Base-by-base conservation (phyloP, 176 grass and related monocot species). In the Oryza glaberrima region DNA sequence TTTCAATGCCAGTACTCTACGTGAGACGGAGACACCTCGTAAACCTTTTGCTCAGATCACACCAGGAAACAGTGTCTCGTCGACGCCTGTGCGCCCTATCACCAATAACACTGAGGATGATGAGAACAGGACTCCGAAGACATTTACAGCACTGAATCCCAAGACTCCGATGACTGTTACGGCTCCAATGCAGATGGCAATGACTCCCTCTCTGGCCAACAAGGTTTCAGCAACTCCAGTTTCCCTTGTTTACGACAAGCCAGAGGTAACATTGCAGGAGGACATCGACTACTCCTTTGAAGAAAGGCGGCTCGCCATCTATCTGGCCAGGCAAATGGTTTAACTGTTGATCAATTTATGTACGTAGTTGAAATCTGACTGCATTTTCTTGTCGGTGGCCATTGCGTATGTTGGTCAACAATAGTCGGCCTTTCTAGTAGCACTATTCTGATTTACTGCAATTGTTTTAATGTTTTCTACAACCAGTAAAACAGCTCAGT, bases 211-310 rank as follows among this genome's bases (percentile, higher is more conserved):
- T 70, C 48, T 70, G 72, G 81, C 65, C 72, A 72, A 51, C 61
- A 83, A 87, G 79, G 84, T 81, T 65, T 35, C 81, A 45, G 70
- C 75, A 0, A 54, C 76, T 77, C 81, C 80, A 19, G 77, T 32
- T 0, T 88, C 84, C 82, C 79, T 90, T 65, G 71, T 88, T 16
- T 79, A 85, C 30, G 89, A 88, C 49, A 82, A 86, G 11, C 66
- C 47, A 13, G 85, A 54, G 70, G 10, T 22, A 30, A 23, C 56
- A 58, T 44, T 87, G 56, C 75, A 47, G 7, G 85, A 78, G 76
- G 91, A 82, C 79, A 77, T 82, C 0, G 91, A 94, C 75, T 95
- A 95, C 80, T 98, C 96, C 1, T 94, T 94, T 22, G 96, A 98
- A 71, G 96, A 98, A 51, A 89, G 85, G 69, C 72, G 96, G 9